Conservation (phyloP, 257 asterid species). For the Lycium ferocissimum region DNA sequence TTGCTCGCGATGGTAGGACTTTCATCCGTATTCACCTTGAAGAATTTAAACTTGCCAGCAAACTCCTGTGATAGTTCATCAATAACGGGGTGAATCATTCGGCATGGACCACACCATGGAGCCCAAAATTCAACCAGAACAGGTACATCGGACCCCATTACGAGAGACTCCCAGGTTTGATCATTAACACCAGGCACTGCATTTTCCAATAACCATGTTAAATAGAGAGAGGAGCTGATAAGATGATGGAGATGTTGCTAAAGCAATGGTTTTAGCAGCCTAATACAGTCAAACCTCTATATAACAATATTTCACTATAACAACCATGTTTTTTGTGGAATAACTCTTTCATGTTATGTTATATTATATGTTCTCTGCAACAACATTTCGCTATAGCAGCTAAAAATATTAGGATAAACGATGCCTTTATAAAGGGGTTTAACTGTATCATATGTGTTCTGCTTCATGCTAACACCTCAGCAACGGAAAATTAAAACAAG, state of each 20-base stretch:
- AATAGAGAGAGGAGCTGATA: slow-evolving; percentile 25
- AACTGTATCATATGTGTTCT: background rate
- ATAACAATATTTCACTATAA: too few species aligned
- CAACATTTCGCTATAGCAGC: too few species aligned
- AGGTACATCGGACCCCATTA: slow-evolving; percentile 59
- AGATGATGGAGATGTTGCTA: background rate
- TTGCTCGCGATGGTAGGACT: slow-evolving; percentile 74
- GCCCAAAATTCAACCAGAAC: slow-evolving; percentile 98
- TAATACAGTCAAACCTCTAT: background rate
- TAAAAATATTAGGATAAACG: too few species aligned
- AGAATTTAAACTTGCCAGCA: slow-evolving; percentile 78
- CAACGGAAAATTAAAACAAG: background rate
- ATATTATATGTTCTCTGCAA: too few species aligned
- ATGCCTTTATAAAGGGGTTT: too few species aligned
- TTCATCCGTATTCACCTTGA: slow-evolving; percentile 91
- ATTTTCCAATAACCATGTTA: slow-evolving; percentile 31
- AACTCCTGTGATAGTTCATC: slow-evolving; percentile 79
- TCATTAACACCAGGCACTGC: slow-evolving; percentile 74
- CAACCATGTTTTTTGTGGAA: too few species aligned
- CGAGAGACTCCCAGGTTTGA: slow-evolving; percentile 64
- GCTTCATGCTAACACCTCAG: background rate
- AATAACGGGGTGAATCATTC: slow-evolving; percentile 85
- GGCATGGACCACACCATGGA: slow-evolving; percentile 99
- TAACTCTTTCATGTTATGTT: too few species aligned
- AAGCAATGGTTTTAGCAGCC: background rate